These are phyloP conservation scores for Sequoia sempervirens DNA, from an alignment of 75 land plant genomes.

Conservation along the genomic window DNA sequence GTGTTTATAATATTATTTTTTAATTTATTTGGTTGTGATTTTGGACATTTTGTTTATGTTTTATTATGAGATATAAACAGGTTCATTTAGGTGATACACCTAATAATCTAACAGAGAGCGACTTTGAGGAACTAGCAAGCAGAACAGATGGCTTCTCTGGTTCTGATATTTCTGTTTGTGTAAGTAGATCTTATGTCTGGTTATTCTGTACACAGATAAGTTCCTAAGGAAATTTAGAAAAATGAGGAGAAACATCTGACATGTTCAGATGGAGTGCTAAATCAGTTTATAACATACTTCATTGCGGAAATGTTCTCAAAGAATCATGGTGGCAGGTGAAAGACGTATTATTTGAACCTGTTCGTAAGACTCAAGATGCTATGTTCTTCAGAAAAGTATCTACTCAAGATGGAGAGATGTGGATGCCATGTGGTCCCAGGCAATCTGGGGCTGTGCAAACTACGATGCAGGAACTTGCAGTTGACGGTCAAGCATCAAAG, in stretches of 20 bases:
- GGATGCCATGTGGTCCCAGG: conserved; percentile 96
- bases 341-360: conserved; percentile 97
- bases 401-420: conserved; percentile 59
- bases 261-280: not conserved
- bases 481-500: conserved; percentile 78
- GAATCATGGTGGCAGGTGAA: conserved; percentile 56
- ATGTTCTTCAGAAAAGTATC: conserved; percentile 69
- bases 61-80: conserved; percentile 25
- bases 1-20: not conserved
- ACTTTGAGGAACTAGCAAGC: conserved; percentile 84
- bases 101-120: conserved; percentile 78
- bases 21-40: not conserved
- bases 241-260: not conserved
- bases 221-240: not conserved
- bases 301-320: not conserved
- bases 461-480: conserved; percentile 90
- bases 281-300: not conserved
- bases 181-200: conserved; percentile 26
- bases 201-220: not conserved
- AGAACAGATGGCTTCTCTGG: conserved; percentile 94
- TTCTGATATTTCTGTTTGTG: conserved; percentile 94
- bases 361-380: conserved; percentile 97
- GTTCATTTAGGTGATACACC: conserved; percentile 98
- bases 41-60: not conserved
- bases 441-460: conserved; percentile 84